Base-by-base conservation (phyloP, 1,284 basidiomycete genomes). In the Puccinia coronata region DNA sequence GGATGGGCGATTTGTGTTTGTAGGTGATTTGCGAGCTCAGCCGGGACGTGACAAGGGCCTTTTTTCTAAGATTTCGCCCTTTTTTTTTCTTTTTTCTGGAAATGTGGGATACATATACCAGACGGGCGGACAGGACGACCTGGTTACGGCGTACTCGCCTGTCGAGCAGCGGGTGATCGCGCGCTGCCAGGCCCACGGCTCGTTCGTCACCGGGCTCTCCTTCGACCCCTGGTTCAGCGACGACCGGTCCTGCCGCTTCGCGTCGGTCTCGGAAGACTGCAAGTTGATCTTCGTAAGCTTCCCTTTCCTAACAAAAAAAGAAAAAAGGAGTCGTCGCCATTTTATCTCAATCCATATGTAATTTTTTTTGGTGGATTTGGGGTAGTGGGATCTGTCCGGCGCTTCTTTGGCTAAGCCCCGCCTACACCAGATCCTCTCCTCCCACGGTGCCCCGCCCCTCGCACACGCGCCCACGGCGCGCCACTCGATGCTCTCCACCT, bases 131-230 rank as follows among this genome's bases (percentile, higher is more conserved):
- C 91, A 98, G 88, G 96, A 99, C 85, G 96, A 99, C 85, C 89
- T 99, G 16, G 88, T 98, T 70, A 96, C 95, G 0, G 92, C 97
- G 82, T 93, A 94, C 85, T 94, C 95, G 0, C 93, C 94, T 0
- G 92, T 92, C 89, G 95, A 97, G 85, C 92, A 93, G 84, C 90
- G 94, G 12, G 91, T 98, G 18, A 91, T 99, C n/a, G 96, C 96
- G 2, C 90, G 96, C 71, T 98, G 96, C 87, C 95, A 98, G 87
- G 97, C 96, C 0, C 96, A 99, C 85, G 92, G 94, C 0, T 96
- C 94, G 0, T 98, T 97, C 85, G 93, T 99, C 5, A 92, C 93
- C 0, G 89, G 91, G 2, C 89, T 98, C 12, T 92, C 93, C 0
- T 99, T 98, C 85, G 97, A 99, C 86, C 91, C 93, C 18, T 88